These are phyloP conservation scores for Globisporangium alternatum DNA, from an alignment of 352 stramenopile genomes.

Conservation along the genomic window DNA sequence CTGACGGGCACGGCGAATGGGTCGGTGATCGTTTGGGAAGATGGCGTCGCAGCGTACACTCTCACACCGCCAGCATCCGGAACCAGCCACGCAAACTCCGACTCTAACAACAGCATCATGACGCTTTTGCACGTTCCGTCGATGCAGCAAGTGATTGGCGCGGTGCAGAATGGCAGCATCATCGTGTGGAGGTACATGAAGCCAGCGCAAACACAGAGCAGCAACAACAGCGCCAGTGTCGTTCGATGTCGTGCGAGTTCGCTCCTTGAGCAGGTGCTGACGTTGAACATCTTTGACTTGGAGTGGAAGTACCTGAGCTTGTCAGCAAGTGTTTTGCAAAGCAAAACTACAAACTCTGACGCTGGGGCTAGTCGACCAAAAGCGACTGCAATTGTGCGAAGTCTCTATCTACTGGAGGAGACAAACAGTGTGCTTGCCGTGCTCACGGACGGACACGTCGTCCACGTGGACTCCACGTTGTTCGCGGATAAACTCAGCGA, in stretches of 20 bases:
- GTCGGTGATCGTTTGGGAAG: conserved; percentile 53
- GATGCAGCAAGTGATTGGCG: conserved; percentile 41
- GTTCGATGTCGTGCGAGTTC: conserved; percentile 22
- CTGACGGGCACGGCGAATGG: conserved; percentile 53
- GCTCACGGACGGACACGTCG: conserved; percentile 16
- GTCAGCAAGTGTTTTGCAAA: conserved; percentile 7
- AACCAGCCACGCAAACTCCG: not conserved
- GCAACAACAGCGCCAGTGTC: conserved; percentile 1
- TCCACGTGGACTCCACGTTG: conserved; percentile 18
- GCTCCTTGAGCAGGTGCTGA: conserved; percentile 33
- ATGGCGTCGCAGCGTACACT: conserved; percentile 46
- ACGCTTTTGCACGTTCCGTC: conserved; percentile 33
- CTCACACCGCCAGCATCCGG: conserved; percentile 14
- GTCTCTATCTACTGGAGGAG: conserved; percentile 23
- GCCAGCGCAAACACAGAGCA: not conserved
- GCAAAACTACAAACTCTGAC: not conserved
- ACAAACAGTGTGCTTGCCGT: conserved; percentile 24
- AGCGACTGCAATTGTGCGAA: conserved; percentile 1
- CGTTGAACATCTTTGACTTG: conserved; percentile 15
- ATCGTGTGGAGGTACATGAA: conserved; percentile 34
- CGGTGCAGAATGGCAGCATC: conserved; percentile 31
- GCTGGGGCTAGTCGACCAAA: no score
- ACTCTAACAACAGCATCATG: conserved; percentile 23
- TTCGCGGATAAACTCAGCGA: conserved; percentile 1
- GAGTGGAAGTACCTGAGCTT: conserved; percentile 14